Conservation (phyloP, 495 filamentous ascomycete species). For the Annulohypoxylon moriforme region DNA sequence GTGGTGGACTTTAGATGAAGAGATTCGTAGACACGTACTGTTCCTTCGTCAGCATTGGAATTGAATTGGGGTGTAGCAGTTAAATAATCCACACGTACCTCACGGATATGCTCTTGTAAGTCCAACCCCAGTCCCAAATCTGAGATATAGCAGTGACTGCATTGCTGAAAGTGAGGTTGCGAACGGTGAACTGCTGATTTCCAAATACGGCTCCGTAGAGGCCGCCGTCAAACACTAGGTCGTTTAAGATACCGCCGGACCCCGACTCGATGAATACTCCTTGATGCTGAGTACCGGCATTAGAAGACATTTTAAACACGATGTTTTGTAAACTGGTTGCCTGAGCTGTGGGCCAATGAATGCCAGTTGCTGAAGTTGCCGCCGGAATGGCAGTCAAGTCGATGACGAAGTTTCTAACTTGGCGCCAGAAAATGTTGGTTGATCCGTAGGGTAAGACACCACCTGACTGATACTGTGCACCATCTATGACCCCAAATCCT, state of each 20-base stretch:
- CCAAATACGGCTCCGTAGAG: slow-evolving; percentile 70
- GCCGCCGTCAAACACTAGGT: slow-evolving; percentile 79
- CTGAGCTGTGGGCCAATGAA: slow-evolving; percentile 84
- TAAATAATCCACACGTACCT: slow-evolving; percentile 33
- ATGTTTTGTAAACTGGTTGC: slow-evolving; percentile 81
- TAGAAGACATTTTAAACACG: slow-evolving; percentile 70
- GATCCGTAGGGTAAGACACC: slow-evolving; percentile 55
- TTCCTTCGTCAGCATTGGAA: slow-evolving; percentile 6
- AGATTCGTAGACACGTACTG: neutral
- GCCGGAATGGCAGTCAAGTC: slow-evolving; percentile 71
- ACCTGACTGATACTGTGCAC: slow-evolving; percentile 56
- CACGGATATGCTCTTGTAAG: slow-evolving; percentile 75
- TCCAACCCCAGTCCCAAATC: slow-evolving; percentile 66
- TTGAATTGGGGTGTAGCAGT: neutral
- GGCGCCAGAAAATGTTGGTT: slow-evolving; percentile 81
- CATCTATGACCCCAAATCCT: slow-evolving; percentile 71
- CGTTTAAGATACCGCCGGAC: slow-evolving; percentile 78
- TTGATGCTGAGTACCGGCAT: slow-evolving; percentile 70
- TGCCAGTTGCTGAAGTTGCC: slow-evolving; percentile 66
- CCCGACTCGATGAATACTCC: slow-evolving; percentile 82
- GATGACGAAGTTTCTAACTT: slow-evolving; percentile 78
- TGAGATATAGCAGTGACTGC: slow-evolving; percentile 64
- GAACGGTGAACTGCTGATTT: slow-evolving; percentile 85
- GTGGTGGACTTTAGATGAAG: too few species aligned
- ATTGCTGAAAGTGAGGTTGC: slow-evolving; percentile 73